Conservation (phyloP, 345 rosid genomes). For the Clarkia xantiana region DNA sequence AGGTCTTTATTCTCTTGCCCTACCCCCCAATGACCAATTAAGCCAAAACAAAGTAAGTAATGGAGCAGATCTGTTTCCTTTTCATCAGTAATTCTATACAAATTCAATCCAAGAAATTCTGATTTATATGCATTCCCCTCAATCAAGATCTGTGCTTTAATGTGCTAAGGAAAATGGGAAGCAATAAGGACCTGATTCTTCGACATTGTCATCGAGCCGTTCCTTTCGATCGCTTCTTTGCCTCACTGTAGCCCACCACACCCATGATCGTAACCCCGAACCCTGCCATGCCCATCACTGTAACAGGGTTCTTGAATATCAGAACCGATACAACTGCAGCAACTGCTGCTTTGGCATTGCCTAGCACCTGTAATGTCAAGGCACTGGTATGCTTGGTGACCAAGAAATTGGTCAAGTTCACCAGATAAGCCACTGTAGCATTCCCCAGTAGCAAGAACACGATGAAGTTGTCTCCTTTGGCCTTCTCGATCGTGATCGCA, state of each 20-base stretch:
- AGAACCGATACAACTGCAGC: constrained; percentile 90
- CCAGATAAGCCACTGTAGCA: constrained; percentile 93
- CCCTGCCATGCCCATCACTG: constrained; percentile 81
- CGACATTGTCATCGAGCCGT: constrained; percentile 23
- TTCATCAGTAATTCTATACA: constrained; percentile 32
- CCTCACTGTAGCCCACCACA: constrained; percentile 93
- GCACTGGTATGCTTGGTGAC: constrained; percentile 99
- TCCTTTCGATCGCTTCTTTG: constrained; percentile 94
- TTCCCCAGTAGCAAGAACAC: constrained; percentile 68
- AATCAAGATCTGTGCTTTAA: neutral
- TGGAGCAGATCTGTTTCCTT: constrained; percentile 12
- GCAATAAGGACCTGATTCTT: constrained; percentile 18
- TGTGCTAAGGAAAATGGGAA: constrained; percentile 6
- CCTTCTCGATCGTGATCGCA: constrained; percentile 58
- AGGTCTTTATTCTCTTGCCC: constrained; percentile 25
- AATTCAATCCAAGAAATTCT: constrained; percentile 13
- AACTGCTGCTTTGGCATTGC: constrained; percentile 95
- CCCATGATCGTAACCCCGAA: constrained; percentile 89
- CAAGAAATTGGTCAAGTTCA: constrained; percentile 84
- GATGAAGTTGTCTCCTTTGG: constrained; percentile 46
- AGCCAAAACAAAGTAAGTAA: constrained; percentile 12
- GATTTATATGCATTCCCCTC: constrained; percentile 1
- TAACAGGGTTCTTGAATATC: constrained; percentile 90
- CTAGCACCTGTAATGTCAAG: constrained; percentile 87
- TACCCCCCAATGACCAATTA: constrained; percentile 10